Conservation (phyloP, 2,329 filamentous ascomycete species). For the Pseudocercospora macadamiae region DNA sequence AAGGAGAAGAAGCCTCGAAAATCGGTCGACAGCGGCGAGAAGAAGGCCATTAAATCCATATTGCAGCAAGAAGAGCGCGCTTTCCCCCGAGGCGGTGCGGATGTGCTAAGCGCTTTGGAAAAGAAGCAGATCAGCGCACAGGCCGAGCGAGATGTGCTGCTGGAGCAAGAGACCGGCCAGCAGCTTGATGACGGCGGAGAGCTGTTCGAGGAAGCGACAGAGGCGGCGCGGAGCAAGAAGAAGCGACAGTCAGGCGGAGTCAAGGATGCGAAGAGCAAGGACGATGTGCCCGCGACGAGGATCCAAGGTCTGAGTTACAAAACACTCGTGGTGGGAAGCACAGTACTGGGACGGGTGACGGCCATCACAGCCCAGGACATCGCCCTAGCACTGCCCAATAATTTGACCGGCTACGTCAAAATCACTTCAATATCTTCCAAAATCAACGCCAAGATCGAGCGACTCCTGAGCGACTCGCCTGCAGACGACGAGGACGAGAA, state of each 20-base stretch:
- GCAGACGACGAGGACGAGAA: constrained; percentile 58
- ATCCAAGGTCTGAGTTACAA: constrained; percentile 79
- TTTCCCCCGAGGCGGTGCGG: constrained; percentile 91
- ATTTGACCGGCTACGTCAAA: constrained; percentile 84
- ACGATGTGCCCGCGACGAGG: constrained; percentile 37
- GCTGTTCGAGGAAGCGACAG: constrained; percentile 46
- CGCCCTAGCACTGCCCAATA: constrained; percentile 85
- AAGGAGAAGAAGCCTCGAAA: constrained; percentile 29
- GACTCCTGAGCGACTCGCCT: constrained; percentile 60
- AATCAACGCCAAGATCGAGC: constrained; percentile 75
- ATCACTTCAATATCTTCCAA: constrained; percentile 87
- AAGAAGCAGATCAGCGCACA: constrained; percentile 96
- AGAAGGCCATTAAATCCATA: constrained; percentile 46
- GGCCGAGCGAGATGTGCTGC: constrained; percentile 87
- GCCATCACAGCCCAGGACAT: constrained; percentile 56
- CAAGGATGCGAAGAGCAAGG: constrained; percentile 46
- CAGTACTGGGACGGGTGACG: constrained; percentile 84
- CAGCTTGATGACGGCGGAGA: constrained; percentile 59
- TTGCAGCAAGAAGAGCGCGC: constrained; percentile 79
- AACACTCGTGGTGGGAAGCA: constrained; percentile 81
- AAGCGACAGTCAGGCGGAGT: constrained; percentile 52
- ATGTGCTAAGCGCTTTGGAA: constrained; percentile 87
- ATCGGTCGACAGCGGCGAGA: constrained; percentile 25
- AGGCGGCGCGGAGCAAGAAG: constrained; percentile 43
- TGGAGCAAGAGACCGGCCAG: constrained; percentile 74